Conservation (phyloP, 2,329 filamentous ascomycete species). For the Botrytis cinerea region DNA sequence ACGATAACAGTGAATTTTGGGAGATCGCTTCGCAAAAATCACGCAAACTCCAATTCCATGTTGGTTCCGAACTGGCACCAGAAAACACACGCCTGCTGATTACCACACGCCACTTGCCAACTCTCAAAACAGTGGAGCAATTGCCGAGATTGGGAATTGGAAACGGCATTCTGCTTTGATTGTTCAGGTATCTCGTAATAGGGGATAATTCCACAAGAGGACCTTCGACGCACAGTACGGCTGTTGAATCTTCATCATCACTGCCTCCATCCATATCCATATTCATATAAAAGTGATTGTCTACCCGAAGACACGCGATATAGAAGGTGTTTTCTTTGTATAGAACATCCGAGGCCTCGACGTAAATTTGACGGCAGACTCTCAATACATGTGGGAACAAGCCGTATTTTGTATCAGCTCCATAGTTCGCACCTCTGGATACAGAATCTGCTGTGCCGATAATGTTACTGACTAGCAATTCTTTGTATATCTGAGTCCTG, state of each 20-base stretch:
- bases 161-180: background rate
- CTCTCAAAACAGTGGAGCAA: background rate
- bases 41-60: background rate
- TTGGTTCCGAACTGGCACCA: background rate
- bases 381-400: slow-evolving; percentile 28
- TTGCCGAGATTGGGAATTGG: background rate
- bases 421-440: background rate
- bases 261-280: background rate
- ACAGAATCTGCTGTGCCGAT: slow-evolving; percentile 4
- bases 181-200: slow-evolving; percentile 19
- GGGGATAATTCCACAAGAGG: slow-evolving; percentile 17
- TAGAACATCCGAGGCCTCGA: slow-evolving; percentile 42
- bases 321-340: slow-evolving; percentile 49
- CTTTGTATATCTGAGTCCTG: slow-evolving; percentile 53
- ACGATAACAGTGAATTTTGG: background rate
- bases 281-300: background rate
- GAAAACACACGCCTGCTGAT: background rate
- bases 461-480: slow-evolving; percentile 24
- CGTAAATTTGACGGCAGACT: slow-evolving; percentile 16
- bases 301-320: slow-evolving; percentile 14
- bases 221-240: background rate
- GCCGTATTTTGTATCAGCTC: slow-evolving; percentile 3
- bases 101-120: slow-evolving; percentile 10
- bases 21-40: slow-evolving; percentile 3
- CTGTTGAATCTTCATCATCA: background rate